A percentile compares a stretch with the other conserved stretches of the same genome.
These are phyloP conservation scores for Phaeosphaeriaceae sp. DNA, from an alignment of 2,329 filamentous ascomycete genomes.

Conservation along the genomic window DNA sequence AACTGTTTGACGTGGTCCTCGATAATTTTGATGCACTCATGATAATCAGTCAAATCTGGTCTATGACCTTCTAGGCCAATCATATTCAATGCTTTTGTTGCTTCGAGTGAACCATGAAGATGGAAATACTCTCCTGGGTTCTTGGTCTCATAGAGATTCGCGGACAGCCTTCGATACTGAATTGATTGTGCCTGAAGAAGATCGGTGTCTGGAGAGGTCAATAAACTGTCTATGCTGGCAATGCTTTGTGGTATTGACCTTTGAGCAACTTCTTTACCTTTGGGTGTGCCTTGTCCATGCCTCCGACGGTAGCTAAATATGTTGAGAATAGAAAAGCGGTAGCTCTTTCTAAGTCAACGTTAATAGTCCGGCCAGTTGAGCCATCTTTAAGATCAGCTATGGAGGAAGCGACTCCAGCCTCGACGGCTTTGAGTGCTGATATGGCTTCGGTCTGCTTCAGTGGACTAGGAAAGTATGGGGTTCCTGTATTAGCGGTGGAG, in stretches of 20 bases:
- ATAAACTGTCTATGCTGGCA: conserved; percentile 12
- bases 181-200: conserved; percentile 73
- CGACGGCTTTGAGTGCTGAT: conserved; percentile 64
- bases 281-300: conserved; percentile 52
- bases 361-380: conserved; percentile 51
- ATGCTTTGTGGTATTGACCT: conserved; percentile 28
- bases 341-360: conserved; percentile 61
- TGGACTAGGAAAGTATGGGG: conserved; percentile 52
- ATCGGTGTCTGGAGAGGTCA: conserved; percentile 67
- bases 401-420: conserved; percentile 65
- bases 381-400: conserved; percentile 63
- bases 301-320: conserved; percentile 63
- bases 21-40: conserved; percentile 49
- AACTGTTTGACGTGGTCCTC: conserved; percentile 51
- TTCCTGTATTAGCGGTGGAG: conserved; percentile 46
- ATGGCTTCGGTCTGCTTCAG: conserved; percentile 62
- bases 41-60: conserved; percentile 62
- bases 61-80: conserved; percentile 68
- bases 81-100: conserved; percentile 72
- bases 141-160: conserved; percentile 73
- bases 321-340: conserved; percentile 65
- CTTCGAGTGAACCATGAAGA: conserved; percentile 76
- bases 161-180: conserved; percentile 73
- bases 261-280: conserved; percentile 57
- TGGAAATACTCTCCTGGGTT: conserved; percentile 73